phyloP scores from a whole-genome alignment of 2,329 filamentous ascomycete genomes.

The Hypoxylon sp. region DNA sequence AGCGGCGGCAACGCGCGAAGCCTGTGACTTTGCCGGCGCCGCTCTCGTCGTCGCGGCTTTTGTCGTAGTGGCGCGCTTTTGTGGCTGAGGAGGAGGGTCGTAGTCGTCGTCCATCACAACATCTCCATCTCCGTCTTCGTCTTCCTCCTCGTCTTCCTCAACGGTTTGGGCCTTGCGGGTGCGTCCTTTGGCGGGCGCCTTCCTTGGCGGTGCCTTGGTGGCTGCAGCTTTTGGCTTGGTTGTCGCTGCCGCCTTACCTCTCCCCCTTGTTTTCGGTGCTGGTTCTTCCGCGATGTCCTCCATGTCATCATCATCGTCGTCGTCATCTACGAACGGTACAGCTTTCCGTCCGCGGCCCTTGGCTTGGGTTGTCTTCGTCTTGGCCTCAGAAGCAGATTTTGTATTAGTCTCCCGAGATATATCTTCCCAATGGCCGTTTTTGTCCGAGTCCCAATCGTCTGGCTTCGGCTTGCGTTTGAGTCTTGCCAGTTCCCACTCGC shows the following conservation, averaged over 20 bases:
- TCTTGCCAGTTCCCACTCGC: constrained; percentile 66
- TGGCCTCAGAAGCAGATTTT: constrained; percentile 54
- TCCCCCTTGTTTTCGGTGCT: constrained; percentile 43
- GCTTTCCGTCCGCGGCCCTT: constrained; percentile 54
- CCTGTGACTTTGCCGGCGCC: constrained; percentile 44
- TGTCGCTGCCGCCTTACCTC: constrained; percentile 53
- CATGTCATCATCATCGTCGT: constrained; percentile 63
- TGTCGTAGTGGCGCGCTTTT: constrained; percentile 52
- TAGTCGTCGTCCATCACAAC: constrained; percentile 66
- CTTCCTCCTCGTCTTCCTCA: constrained; percentile 57
- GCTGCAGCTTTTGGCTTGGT: constrained; percentile 52
- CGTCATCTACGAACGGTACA: constrained; percentile 52
- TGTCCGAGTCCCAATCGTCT: constrained; percentile 86
- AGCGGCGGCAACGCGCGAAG: constrained; percentile 50
- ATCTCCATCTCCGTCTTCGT: constrained; percentile 64
- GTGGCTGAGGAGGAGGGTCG: constrained; percentile 51
- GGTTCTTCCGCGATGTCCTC: constrained; percentile 63
- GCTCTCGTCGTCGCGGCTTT: constrained; percentile 52
- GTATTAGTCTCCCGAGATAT: constrained; percentile 73
- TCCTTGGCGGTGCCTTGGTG: constrained; percentile 48
- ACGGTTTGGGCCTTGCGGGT: constrained; percentile 57
- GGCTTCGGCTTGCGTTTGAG: constrained; percentile 79
- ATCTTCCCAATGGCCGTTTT: constrained; percentile 88
- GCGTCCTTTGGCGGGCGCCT: constrained; percentile 58
- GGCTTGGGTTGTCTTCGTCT: constrained; percentile 37